Percentiles rank a stretch among this genome's conserved stretches.
These are phyloP conservation scores for Paramarasmius palmivorus DNA, from an alignment of 1,284 basidiomycete species.

Conservation along the genomic window DNA sequence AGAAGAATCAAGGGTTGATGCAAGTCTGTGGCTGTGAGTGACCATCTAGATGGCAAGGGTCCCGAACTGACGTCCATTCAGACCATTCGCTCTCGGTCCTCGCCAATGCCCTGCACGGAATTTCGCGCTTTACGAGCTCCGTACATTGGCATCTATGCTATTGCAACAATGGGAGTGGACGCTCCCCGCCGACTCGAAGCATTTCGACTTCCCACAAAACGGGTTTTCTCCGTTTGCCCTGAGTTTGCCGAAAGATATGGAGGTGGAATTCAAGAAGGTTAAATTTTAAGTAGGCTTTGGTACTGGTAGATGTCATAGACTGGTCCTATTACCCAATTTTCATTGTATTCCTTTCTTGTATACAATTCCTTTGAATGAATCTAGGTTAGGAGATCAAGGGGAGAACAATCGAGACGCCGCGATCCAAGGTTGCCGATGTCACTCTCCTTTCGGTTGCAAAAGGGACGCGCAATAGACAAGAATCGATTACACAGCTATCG, in stretches of 20 bases:
- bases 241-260: slow-evolving; percentile 1
- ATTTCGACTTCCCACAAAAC: slow-evolving; percentile 25
- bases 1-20: not conserved
- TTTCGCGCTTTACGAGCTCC: slow-evolving; percentile 33
- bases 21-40: not conserved
- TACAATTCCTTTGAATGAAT: too few relatives aligned
- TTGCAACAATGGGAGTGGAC: slow-evolving; percentile 28
- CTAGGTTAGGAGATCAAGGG: too few relatives aligned
- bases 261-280: not conserved
- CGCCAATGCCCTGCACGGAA: slow-evolving; percentile 30
- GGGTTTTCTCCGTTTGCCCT: slow-evolving; percentile 31
- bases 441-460: too few relatives aligned
- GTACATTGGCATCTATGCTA: slow-evolving; percentile 28
- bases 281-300: too few relatives aligned
- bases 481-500: too few relatives aligned
- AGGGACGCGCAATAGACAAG: too few relatives aligned
- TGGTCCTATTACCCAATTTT: too few relatives aligned
- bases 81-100: slow-evolving; percentile 16
- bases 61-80: slow-evolving; percentile 6
- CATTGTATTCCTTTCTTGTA: too few relatives aligned
- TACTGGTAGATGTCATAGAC: too few relatives aligned
- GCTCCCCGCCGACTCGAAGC: slow-evolving; percentile 27
- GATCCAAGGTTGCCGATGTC: too few relatives aligned
- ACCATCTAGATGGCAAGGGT: not conserved
- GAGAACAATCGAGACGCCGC: too few relatives aligned